A percentile compares a stretch with the other conserved stretches of the same genome.
Evolutionary conservation across 331 rosid genomes (phyloP).

Genomic region (Malus hybrid): DNA sequence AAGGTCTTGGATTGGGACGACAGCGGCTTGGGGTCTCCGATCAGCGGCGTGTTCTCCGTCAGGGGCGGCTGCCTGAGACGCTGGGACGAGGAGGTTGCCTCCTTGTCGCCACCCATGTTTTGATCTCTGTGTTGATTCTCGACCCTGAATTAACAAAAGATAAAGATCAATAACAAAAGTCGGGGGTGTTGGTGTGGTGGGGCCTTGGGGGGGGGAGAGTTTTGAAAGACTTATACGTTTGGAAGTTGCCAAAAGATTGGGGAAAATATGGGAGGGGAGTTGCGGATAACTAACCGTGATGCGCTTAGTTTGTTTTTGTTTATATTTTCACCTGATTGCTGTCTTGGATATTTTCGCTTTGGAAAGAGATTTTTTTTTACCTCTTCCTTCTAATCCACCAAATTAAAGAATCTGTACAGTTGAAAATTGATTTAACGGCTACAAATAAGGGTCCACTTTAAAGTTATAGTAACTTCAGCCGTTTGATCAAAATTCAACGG

Average conservation of each 20-base stretch:
- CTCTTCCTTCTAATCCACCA: too few relatives aligned
- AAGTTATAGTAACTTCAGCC: too few relatives aligned
- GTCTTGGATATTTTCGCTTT: too few relatives aligned
- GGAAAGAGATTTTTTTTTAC: too few relatives aligned
- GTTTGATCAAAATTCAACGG: too few relatives aligned
- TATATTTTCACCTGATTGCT: too few relatives aligned
- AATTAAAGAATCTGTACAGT: too few relatives aligned
- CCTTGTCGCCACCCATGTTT: slow-evolving; percentile 20
- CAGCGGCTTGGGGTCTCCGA: slow-evolving; percentile 17
- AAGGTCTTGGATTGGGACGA: slow-evolving; percentile 46
- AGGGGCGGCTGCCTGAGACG: slow-evolving; percentile 17
- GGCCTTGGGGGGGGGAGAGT: too few relatives aligned
- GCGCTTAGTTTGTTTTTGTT: not conserved
- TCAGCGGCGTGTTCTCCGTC: slow-evolving; percentile 20
- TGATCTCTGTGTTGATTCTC: not conserved
- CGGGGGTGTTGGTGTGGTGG: not conserved
- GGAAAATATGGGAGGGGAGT: not conserved
- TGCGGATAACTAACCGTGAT: not conserved
- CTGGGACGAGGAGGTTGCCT: slow-evolving; percentile 18
- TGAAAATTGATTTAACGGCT: too few relatives aligned
- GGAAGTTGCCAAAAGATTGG: not conserved
- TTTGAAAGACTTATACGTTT: not conserved
- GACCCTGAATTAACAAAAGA: not conserved
- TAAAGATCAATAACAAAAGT: not conserved
- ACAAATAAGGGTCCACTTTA: too few relatives aligned